phyloP scores from a whole-genome alignment of 441 rosid species.

The Gossypium schwendimanii region DNA sequence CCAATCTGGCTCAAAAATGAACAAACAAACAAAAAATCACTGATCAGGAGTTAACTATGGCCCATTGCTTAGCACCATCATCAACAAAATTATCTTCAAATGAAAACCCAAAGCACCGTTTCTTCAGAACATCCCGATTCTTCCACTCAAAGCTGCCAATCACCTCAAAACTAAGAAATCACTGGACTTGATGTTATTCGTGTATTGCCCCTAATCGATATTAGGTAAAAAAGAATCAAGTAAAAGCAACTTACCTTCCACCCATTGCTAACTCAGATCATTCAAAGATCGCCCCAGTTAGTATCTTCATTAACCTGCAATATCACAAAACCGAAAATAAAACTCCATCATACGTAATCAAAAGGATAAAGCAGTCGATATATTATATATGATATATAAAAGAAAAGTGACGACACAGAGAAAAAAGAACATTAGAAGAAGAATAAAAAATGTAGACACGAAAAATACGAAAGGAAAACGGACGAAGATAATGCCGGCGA shows the following conservation, averaged over 20 bases:
- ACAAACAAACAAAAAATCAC: conserved; percentile 4
- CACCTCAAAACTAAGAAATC: not conserved
- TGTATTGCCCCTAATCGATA: too few species aligned
- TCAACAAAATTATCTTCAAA: not conserved
- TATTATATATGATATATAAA: not conserved
- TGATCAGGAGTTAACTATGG: conserved; percentile 2
- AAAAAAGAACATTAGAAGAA: not conserved
- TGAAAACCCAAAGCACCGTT: too few species aligned
- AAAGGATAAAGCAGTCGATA: not conserved
- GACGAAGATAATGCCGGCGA: not conserved
- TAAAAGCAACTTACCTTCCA: not conserved
- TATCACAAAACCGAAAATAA: not conserved
- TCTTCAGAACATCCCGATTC: too few species aligned
- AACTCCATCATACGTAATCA: not conserved
- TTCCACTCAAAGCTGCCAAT: too few species aligned
- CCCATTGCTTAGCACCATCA: conserved; percentile 1
- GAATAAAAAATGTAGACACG: not conserved
- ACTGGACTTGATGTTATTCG: too few species aligned
- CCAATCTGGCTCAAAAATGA: conserved; percentile 19
- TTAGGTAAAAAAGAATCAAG: not conserved
- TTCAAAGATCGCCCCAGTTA: not conserved
- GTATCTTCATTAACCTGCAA: conserved; percentile 18
- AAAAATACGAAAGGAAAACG: not conserved
- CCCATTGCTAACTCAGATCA: not conserved
- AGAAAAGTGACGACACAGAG: not conserved